Base-by-base conservation (phyloP, 257 asterid genomes). In the Sherardia arvensis region DNA sequence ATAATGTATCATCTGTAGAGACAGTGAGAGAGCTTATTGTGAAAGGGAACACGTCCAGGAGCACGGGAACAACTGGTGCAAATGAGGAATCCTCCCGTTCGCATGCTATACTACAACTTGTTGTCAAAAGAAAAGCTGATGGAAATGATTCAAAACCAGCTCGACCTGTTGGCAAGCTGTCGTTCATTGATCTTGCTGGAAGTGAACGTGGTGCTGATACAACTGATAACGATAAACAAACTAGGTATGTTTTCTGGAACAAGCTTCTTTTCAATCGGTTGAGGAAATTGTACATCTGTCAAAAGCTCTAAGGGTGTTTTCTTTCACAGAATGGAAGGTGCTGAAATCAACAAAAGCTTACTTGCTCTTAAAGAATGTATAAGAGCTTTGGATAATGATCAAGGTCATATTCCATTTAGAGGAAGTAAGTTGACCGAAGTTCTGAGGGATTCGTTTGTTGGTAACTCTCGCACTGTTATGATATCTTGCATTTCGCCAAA, bases 381-480 rank as follows among this genome's bases (percentile, higher is more conserved):
- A 64, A 82, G 99, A 77, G 99, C 99, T 2, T 97, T 94, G 47
- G 99, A 94, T 74, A 94, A 90, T 66, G 99, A 94, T 74, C 97
- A 94, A 76, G 94, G 87, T 45, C 99, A 94, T 66, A 94, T 94
- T 77, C 99, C 99, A 62, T 94, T 94, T 71, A 76, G 99, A 83
- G 99, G 99, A 76, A 90, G 99, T 80, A 93, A 93, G 83, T 71
- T 90, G 73, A 93, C 97, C 23, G 96, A 90, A 79, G 97, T 93
- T 25, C 74, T 90, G 68, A 79, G 99, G 72, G 99, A 93, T 74
- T 93, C 96, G 4, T 93, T 93, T 66, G 95, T 90, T 55, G 99
- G 99, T 69, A 83, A 93, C 74, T 87, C 97, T 59, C 86, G 97
- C 34, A 90, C 99, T 25, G 99, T 93, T 26, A 93, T 93, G 99